Percentiles rank a stretch among this genome's conserved stretches.
phyloP scores from a whole-genome alignment of 2,329 filamentous ascomycete species.

The Lomentospora prolificans region DNA sequence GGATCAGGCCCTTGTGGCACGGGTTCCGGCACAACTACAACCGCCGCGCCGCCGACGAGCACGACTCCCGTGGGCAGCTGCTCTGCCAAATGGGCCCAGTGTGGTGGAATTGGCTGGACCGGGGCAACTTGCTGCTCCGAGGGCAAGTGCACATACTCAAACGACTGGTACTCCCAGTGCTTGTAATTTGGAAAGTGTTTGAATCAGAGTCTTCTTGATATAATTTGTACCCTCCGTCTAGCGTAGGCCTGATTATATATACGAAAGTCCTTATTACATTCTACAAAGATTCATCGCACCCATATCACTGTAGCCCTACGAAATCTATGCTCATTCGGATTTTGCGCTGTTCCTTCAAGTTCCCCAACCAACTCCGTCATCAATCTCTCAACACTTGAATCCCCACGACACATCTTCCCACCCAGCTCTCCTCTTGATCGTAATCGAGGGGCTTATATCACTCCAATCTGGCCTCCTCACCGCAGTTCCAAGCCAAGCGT shows the following conservation, averaged over 20 bases:
- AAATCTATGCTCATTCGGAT: too few species aligned
- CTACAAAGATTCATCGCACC: too few species aligned
- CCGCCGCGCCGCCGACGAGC: neutral
- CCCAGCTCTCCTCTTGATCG: conserved; percentile 12
- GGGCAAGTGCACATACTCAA: conserved; percentile 20
- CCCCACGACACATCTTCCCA: conserved; percentile 18
- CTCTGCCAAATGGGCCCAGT: conserved; percentile 21
- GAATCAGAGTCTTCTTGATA: too few species aligned
- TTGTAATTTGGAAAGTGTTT: conserved; percentile 12
- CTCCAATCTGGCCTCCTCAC: conserved; percentile 10
- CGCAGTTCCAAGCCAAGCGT: conserved; percentile 10
- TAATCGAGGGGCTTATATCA: conserved; percentile 8
- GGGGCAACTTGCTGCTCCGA: conserved; percentile 23
- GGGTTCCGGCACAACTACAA: neutral
- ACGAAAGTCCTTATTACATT: too few species aligned
- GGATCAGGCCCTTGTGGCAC: neutral
- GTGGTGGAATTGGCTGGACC: conserved; percentile 22
- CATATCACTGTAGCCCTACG: too few species aligned
- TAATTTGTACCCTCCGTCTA: too few species aligned
- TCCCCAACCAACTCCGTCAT: too few species aligned
- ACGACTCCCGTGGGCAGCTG: conserved; percentile 13
- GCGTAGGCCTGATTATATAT: too few species aligned
- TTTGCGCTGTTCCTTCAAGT: too few species aligned
- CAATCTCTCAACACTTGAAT: conserved; percentile 10
- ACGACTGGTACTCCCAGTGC: conserved; percentile 23